Base-by-base conservation (phyloP, 1,284 basidiomycete genomes). In the Amylostereum areolatum region DNA sequence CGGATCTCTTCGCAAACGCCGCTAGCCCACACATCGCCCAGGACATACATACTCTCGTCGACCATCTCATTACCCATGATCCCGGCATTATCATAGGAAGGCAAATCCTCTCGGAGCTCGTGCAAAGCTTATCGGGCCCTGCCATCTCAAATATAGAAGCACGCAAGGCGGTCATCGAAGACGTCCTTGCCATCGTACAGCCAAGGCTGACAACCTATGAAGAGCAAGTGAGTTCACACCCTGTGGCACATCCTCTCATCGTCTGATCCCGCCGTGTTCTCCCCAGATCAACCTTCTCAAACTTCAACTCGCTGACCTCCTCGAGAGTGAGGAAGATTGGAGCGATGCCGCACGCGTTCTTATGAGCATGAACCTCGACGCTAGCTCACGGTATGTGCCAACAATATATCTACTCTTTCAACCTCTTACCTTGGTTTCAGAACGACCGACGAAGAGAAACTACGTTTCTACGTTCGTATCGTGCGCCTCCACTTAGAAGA, bases 401-500 rank as follows among this genome's bases (percentile, higher is more conserved):
- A 28, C 28, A 10, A 37, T 35, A 49, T 37, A 44, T 25, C 28
- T 34, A n/a, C 43, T 30, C 25, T 18, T 24, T 43, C 32, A 33
- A 43, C 47, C 11, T 43, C 36, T 43, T 42, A 34, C 24, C 43
- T 27, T 35, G 7, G 11, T 52, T 6, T 30, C 58, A 89, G 88
- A 43, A 75, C 81, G 8, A 76, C 85, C 8, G 92, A 95, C 63
- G 81, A 85, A 52, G 91, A 94, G 53, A 97, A 94, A 68, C 81
- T 98, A 32, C 80, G 80, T 24, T 80, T 97, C 39, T 96, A 97
- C 64, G 86, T 99, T 53, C 88, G 93, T 49, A 97, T 99, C 57
- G 90, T 97, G 34, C 85, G 96, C 24, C 77, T 99, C 3, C 77
- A 96, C n/a, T 78, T 99, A 34, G 95, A 98, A 73, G 95, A 97